phyloP scores from a whole-genome alignment of 257 asterid genomes.

The Gynochthodes officinalis region DNA sequence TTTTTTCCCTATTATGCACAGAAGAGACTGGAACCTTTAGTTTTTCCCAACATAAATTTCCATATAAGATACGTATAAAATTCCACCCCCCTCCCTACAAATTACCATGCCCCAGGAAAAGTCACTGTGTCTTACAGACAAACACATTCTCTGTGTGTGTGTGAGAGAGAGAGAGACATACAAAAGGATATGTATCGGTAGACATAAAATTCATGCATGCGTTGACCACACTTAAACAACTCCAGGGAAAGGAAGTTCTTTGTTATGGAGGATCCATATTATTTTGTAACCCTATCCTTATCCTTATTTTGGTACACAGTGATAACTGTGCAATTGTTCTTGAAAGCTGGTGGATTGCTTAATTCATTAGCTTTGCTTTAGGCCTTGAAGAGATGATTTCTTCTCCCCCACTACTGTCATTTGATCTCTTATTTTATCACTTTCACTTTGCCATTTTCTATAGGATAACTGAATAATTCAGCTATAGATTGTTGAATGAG shows the following conservation, averaged over 20 bases:
- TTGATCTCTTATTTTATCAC: background rate
- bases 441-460: background rate
- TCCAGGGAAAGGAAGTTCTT: background rate
- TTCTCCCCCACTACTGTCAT: background rate
- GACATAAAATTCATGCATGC: conserved; percentile 6
- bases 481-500: background rate
- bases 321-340: background rate
- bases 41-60: background rate
- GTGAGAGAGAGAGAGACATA: too few relatives aligned
- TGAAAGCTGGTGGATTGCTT: background rate
- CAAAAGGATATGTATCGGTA: too few relatives aligned
- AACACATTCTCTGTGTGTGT: too few relatives aligned
- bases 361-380: background rate
- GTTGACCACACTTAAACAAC: background rate
- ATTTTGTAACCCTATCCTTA: background rate
- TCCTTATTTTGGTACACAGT: background rate
- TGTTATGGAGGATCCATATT: background rate
- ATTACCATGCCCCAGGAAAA: background rate
- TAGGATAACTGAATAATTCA: background rate
- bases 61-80: background rate
- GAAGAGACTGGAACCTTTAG: background rate
- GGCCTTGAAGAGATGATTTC: background rate
- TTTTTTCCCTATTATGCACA: background rate
- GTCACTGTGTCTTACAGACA: background rate
- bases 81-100: too few relatives aligned